A percentile compares a stretch with the other conserved stretches of the same genome.
These are phyloP conservation scores for Cordia subcordata DNA, from an alignment of 257 asterid genomes.

Conservation along the genomic window DNA sequence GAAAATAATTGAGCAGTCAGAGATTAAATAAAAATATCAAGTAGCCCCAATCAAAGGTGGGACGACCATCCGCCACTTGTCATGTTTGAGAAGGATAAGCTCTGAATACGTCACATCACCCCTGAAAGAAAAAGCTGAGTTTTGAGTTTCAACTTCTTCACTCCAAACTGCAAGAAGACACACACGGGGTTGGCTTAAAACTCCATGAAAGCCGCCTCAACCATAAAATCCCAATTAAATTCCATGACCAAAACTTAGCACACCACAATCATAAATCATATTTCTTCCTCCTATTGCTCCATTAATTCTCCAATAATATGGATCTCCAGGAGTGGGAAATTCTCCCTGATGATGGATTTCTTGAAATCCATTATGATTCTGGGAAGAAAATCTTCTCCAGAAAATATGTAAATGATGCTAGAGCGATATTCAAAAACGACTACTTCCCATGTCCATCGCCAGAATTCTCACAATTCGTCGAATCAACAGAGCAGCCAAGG, in stretches of 20 bases:
- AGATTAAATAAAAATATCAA: conserved; percentile 13
- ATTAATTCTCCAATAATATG: conserved; percentile 17
- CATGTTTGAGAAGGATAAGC: conserved; percentile 21
- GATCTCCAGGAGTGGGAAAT: conserved; percentile 85
- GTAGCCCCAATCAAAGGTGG: conserved; percentile 13
- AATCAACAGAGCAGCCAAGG: conserved; percentile 13
- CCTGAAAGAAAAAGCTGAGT: conserved; percentile 5
- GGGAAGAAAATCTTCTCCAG: conserved; percentile 47
- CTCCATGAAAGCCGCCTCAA: conserved; percentile 24
- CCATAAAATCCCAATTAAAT: conserved; percentile 1
- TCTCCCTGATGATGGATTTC: conserved; percentile 63
- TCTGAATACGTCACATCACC: conserved; percentile 7
- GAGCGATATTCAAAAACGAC: conserved; percentile 36
- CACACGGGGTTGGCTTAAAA: conserved; percentile 9
- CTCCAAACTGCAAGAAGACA: conserved; percentile 27
- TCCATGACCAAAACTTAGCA: no score
- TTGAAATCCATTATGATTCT: conserved; percentile 50
- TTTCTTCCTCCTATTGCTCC: background rate
- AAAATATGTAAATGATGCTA: conserved; percentile 18
- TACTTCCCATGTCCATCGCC: conserved; percentile 47
- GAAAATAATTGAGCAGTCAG: background rate
- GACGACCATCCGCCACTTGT: conserved; percentile 19
- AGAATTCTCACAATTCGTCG: conserved; percentile 33
- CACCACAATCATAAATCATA: background rate
- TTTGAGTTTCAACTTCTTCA: no score